Conservation (phyloP, 2,329 filamentous ascomycete genomes). For the Ascochyta lentis region DNA sequence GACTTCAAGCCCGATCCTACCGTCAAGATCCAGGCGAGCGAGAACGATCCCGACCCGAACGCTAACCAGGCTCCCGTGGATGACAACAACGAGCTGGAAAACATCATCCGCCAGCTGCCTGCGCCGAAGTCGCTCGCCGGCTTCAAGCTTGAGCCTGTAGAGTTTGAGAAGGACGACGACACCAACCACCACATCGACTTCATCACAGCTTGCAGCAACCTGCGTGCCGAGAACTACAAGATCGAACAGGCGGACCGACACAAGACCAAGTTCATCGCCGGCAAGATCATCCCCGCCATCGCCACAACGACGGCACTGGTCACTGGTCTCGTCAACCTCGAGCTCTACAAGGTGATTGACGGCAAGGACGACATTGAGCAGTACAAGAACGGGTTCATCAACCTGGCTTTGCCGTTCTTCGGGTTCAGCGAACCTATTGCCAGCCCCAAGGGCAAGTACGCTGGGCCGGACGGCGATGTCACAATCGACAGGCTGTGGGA, state of each 20-base stretch:
- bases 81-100: slow-evolving; percentile 77
- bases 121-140: slow-evolving; percentile 80
- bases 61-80: slow-evolving; percentile 67
- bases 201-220: slow-evolving; percentile 95
- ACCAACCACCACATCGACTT: slow-evolving; percentile 99
- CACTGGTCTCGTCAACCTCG: slow-evolving; percentile 88
- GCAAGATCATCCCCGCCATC: slow-evolving; percentile 99
- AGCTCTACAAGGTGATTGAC: slow-evolving; percentile 95
- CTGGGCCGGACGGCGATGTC: slow-evolving; percentile 76
- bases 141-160: slow-evolving; percentile 88
- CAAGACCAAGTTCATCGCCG: slow-evolving; percentile 99
- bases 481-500: slow-evolving; percentile 97
- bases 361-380: slow-evolving; percentile 96
- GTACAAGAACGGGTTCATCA: slow-evolving; percentile 99
- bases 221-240: slow-evolving; percentile 97
- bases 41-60: slow-evolving; percentile 94
- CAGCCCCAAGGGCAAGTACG: slow-evolving; percentile 90
- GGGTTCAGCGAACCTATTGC: slow-evolving; percentile 97
- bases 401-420: slow-evolving; percentile 95
- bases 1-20: slow-evolving; percentile 90
- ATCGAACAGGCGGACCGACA: slow-evolving; percentile 91
- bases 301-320: slow-evolving; percentile 96
- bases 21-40: slow-evolving; percentile 96
- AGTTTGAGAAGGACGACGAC: slow-evolving; percentile 99
- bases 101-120: slow-evolving; percentile 75